Base-by-base conservation (phyloP, 2,329 filamentous ascomycete species). In the Cladosporium velox region DNA sequence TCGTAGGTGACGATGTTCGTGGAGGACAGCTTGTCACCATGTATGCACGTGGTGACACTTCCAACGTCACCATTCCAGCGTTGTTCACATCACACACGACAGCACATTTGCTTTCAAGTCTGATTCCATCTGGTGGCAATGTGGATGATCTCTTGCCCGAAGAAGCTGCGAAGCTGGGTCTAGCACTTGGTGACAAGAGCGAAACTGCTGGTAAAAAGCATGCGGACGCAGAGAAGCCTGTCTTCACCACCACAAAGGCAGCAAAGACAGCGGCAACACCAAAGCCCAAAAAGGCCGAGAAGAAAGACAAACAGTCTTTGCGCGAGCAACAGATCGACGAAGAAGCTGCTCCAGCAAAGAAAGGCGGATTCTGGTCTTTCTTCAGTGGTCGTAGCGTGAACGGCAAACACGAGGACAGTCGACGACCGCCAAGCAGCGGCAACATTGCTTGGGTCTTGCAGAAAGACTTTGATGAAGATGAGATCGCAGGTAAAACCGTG, bases 1-100 rank as follows among this genome's bases (percentile, higher is more conserved):
- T 99, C 70, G 93, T 99, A 3, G 95, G 95, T 30, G 95, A 99
- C 77, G 91, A 97, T 77, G 90, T 91, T 66, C 91, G 91, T 68
- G 94, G 94, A 54, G 93, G 93, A 4, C 91, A 91, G 41, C 81
- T 99, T 68, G 91, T 98, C 60, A 95, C 96, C 72, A 99, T 99
- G 95, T 98, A 97, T 77, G 95, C 95, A n/a, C 88, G 91, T 73
- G 95, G 94, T 44, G 93, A 98, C 75, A 97, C 94, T 3, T 96
- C 93, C 38, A 97, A 97, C 74, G 87, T 98, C 70, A 92, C 92
- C 0, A 97, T 99, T 64, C 93, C 95, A 1, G 92, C 95, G 0
- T 85, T 98, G 11, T 99, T 99, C 78, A 98, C 95, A 0, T 96
- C 94, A 0, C 88, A 95, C 72, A 98, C 93, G 0, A 98, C 94